Conservation (phyloP, 1,139 yeast genomes). For the Candida smagusa region DNA sequence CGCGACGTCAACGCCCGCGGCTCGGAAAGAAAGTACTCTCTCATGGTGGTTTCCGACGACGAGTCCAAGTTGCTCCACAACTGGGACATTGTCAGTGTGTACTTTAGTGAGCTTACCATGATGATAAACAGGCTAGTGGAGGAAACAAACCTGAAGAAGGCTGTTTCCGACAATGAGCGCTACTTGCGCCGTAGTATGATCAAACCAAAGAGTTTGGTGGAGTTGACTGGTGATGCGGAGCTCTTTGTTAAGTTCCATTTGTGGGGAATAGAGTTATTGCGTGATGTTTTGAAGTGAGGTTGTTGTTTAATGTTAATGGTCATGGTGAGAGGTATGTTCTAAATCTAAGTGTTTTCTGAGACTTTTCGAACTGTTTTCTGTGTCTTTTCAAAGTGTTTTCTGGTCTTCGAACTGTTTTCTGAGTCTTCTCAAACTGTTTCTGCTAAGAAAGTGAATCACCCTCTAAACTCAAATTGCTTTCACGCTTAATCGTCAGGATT, state of each 20-base stretch:
- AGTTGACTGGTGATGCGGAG: slow-evolving; percentile 56
- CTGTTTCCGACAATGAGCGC: slow-evolving; percentile 46
- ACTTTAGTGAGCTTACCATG: slow-evolving; percentile 50
- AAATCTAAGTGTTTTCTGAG: too few relatives aligned
- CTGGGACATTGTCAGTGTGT: slow-evolving; percentile 56
- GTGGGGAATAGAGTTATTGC: slow-evolving; percentile 55
- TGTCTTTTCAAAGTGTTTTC: too few relatives aligned
- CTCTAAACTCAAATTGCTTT: too few relatives aligned
- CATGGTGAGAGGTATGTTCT: too few relatives aligned
- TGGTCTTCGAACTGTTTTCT: too few relatives aligned
- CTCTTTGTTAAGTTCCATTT: slow-evolving; percentile 64
- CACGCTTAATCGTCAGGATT: too few relatives aligned
- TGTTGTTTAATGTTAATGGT: too few relatives aligned
- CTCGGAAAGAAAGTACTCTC: slow-evolving; percentile 68
- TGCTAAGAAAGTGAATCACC: too few relatives aligned
- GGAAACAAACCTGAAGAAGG: slow-evolving; percentile 3
- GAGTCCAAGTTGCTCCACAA: slow-evolving; percentile 51
- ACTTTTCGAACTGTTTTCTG: too few relatives aligned
- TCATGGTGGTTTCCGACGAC: slow-evolving; percentile 59
- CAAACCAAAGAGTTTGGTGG: slow-evolving; percentile 57
- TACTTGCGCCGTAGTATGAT: slow-evolving; percentile 50
- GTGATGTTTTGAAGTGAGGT: slow-evolving; percentile 17
- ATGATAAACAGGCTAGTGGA: slow-evolving; percentile 46
- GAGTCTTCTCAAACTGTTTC: too few relatives aligned
- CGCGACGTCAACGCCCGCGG: slow-evolving; percentile 75